phyloP scores from a whole-genome alignment of 768 basidiomycete species.

The Naematelia aurantialba region DNA sequence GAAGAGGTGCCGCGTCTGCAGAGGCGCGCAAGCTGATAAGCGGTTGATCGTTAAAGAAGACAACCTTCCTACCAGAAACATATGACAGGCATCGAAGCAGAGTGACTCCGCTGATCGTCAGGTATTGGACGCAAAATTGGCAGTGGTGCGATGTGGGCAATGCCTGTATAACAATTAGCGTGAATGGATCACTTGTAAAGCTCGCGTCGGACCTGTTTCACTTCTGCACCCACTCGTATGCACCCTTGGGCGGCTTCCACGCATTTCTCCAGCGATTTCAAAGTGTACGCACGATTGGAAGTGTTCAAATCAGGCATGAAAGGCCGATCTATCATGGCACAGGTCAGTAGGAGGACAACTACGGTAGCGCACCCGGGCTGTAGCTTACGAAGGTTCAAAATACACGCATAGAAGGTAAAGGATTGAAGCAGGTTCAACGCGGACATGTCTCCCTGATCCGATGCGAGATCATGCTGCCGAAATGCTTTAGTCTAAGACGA shows the following conservation, averaged over 20 bases:
- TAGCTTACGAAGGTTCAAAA: conserved; percentile 16
- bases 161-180: neutral
- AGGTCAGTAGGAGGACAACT: neutral
- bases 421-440: neutral
- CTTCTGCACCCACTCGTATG: neutral
- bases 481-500: no score
- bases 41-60: neutral
- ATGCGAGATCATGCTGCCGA: no score
- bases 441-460: neutral
- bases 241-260: conserved; percentile 15
- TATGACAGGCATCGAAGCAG: conserved; percentile 9
- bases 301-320: conserved; percentile 14
- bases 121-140: conserved; percentile 14
- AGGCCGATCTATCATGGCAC: conserved; percentile 7
- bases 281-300: neutral
- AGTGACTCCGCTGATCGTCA: conserved; percentile 10
- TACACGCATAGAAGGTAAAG: conserved; percentile 8
- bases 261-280: conserved; percentile 11
- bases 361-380: no score
- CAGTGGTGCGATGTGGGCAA: conserved; percentile 14
- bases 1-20: neutral
- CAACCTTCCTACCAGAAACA: neutral
- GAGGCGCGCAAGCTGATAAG: neutral
- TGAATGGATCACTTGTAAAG: neutral
- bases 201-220: conserved; percentile 3